Evolutionary conservation across 495 filamentous ascomycete genomes (phyloP), one percentile per base, ranked within the genome.

Genomic region (Aspergillus bridgeri): DNA sequence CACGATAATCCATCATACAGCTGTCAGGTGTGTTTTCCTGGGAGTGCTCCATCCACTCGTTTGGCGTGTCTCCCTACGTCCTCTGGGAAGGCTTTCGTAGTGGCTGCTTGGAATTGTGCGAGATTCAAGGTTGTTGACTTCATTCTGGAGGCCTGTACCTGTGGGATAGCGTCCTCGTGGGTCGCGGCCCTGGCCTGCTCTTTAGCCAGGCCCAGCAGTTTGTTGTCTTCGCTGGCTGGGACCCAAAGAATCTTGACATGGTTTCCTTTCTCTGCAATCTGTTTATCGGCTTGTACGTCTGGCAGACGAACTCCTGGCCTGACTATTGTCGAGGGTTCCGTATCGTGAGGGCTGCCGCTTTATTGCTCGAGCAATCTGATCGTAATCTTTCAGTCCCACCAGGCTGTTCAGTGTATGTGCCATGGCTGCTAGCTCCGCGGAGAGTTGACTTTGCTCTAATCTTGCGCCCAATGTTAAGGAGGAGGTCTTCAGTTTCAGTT

Each of bases 11-110:
- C n/a, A n/a, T n/a, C n/a, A n/a, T n/a, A n/a, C n/a, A n/a, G n/a
- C n/a, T n/a, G n/a, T n/a, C n/a, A n/a, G n/a, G n/a, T n/a, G n/a
- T n/a, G 58, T 55, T 64, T 68, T 15, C 65, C 68, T 56, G 61
- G 69, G 19, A 70, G 69, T 54, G 58, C 64, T 46, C 52, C 50
- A 61, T 71, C 68, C 33, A 73, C 53, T 55, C 56, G 56, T 60
- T 64, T 69, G 15, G 58, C 62, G 45, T 67, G 60, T 58, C 61
- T 69, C 44, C 66, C 64, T 17, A 69, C 52, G 17, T 58, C 53
- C 42, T 63, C 58, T 51, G 51, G 64, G 20, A 58, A 56, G 17
- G 33, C 51, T 27, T 57, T 57, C 6, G n/a, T 53, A 42, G 60
- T 1, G 52, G 17, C 59, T 57, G 33, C 56, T 53, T 64, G 51